Conservation (phyloP, 2,329 filamentous ascomycete species). For the Claviceps sorghi region DNA sequence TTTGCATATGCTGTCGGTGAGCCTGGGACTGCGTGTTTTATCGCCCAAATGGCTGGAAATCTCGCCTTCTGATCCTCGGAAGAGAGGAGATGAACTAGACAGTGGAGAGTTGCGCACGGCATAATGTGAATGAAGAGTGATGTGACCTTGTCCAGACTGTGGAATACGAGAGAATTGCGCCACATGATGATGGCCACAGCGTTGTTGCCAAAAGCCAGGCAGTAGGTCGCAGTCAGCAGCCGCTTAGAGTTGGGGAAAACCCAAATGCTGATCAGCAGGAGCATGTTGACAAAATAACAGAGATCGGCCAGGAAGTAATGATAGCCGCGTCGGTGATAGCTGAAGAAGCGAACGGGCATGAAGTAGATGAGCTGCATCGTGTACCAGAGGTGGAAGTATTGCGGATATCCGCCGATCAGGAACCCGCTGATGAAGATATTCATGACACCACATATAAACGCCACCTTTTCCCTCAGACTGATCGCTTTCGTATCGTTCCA, state of each 20-base stretch:
- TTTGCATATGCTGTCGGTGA: conserved; percentile 66
- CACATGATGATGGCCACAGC: conserved; percentile 97
- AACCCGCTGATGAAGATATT: conserved; percentile 97
- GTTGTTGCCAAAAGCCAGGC: conserved; percentile 89
- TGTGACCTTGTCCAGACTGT: conserved; percentile 95
- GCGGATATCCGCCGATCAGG: conserved; percentile 69
- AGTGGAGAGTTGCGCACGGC: conserved; percentile 88
- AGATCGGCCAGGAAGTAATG: conserved; percentile 96
- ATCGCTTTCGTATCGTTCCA: conserved; percentile 88
- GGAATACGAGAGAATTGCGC: conserved; percentile 96
- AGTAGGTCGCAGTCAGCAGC: conserved; percentile 83
- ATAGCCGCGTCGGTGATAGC: conserved; percentile 80
- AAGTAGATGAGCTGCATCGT: conserved; percentile 78
- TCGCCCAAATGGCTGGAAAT: conserved; percentile 75
- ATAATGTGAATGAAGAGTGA: conserved; percentile 99
- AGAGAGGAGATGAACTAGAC: conserved; percentile 70
- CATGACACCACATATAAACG: conserved; percentile 89
- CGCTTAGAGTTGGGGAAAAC: conserved; percentile 80
- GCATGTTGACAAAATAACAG: conserved; percentile 94
- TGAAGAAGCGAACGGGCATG: conserved; percentile 89
- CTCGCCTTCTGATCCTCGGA: conserved; percentile 48
- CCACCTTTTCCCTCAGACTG: conserved; percentile 80
- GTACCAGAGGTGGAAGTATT: conserved; percentile 90
- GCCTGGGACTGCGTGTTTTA: conserved; percentile 55
- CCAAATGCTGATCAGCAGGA: conserved; percentile 74